A percentile compares a stretch with the other conserved stretches of the same genome.
phyloP scores from a whole-genome alignment of 1,284 basidiomycete genomes.

The Ceratobasidium sp. region DNA sequence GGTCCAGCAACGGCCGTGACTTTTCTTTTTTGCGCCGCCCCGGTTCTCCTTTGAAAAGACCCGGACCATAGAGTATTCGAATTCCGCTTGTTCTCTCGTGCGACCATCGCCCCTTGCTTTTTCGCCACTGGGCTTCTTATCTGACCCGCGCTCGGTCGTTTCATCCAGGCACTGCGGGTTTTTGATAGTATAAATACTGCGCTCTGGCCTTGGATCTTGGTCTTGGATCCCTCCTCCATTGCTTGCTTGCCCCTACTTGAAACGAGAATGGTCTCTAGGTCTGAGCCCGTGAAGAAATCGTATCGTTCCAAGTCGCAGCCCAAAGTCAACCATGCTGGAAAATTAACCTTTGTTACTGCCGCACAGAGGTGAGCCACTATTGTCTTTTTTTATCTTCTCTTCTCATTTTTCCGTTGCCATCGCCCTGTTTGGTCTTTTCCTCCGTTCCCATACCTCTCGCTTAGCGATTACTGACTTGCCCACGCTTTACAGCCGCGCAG shows the following conservation, averaged over 20 bases:
- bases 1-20: conserved; percentile 1
- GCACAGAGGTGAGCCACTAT: conserved; percentile 30
- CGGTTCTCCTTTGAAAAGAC: conserved; percentile 19
- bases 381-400: too few species aligned
- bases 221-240: not conserved
- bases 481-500: conserved; percentile 18
- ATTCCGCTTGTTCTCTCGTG: conserved; percentile 11
- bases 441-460: not conserved
- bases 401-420: conserved; percentile 13
- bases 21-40: too few species aligned
- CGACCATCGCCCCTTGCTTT: not conserved
- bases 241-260: too few species aligned
- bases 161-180: conserved; percentile 18
- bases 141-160: not conserved
- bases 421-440: not conserved
- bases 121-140: conserved; percentile 14
- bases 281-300: conserved; percentile 30
- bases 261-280: conserved; percentile 5
- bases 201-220: not conserved
- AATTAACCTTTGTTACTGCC: conserved; percentile 42
- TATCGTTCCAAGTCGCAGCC: conserved; percentile 39
- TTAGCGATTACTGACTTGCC: not conserved
- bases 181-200: conserved; percentile 1
- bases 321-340: conserved; percentile 38
- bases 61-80: conserved; percentile 1